Evolutionary conservation across 768 basidiomycete genomes (phyloP), one percentile per base, ranked within the genome.

Genomic region (Cystobasidium ongulense): DNA sequence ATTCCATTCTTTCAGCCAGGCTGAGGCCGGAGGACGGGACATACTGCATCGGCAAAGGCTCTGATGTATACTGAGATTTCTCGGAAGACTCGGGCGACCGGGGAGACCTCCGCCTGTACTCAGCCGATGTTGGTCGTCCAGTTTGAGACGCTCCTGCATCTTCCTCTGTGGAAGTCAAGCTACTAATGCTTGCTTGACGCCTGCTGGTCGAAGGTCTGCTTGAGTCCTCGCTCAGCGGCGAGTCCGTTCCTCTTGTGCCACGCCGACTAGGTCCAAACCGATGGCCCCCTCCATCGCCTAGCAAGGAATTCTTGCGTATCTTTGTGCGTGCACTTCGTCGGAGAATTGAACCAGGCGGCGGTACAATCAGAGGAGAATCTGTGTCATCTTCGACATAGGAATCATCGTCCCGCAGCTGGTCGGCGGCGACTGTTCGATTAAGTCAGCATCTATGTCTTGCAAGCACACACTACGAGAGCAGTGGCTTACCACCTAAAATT

Each of bases 241-340:
- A 21, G 33, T 59, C 57, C 57, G 23, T 4, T 5, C 1, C 13
- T 21, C 21, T 59, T 11, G 57, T 29, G 8, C 57, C 57, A 18
- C 77, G 46, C 38, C 54, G 65, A 27, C 64, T 72, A 35, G 71
- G 66, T n/a, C 66, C 67, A 43, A 74, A 74, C 13, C 92, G 88
- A 84, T 91, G 91, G 1, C 90, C 90, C 38, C 86, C 87, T 13
- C 89, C 90, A 81, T 90, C 91, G 27, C 87, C 90, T 17, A 86
- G 84, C 5, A 89, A 80, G 4, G 87, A 86, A 17, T 88, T 84
- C 82, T 98, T 99, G 39, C 95, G 89, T 77, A 98, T 96, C 83
- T 92, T 93, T 0, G 96, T 99, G 17, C 95, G 87, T 2, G 92
- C 92, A 11, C 92, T 87, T 41, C 96, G 89, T 25, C 92, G 89